Evolutionary conservation across 176 grass and related monocot species (phyloP), one percentile per base, ranked within the genome.

Genomic region (Hyparrhenia diplandra): DNA sequence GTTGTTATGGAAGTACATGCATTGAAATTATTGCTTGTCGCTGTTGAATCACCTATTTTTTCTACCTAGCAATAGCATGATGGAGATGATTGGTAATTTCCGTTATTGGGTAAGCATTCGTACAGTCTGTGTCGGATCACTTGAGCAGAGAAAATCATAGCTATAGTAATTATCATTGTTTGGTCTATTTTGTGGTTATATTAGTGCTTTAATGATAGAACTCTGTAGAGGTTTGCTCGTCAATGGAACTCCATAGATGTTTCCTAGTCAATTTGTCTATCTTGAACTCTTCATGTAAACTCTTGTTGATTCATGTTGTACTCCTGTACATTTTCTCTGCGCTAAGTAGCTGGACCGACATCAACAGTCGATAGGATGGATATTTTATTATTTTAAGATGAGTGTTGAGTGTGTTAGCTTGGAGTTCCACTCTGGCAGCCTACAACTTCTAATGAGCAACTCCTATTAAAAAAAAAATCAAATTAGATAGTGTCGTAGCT

Each of bases 401-500:
- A 17, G 18, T 66, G 45, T 36, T 51, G 4, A 57, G 54, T 84
- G 39, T 71, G 78, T 64, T 65, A 67, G 17, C 61, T 14, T 39
- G 2, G 36, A 42, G 5, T 24, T 46, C 46, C 20, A 55, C 69
- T 43, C 54, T 76, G 52, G 12, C 4, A 64, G 62, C 32, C 32
- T 76, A 23, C 23, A 73, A 54, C 28, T 20, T 18, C 27, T 77
- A 20, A 36, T 83, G 67, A 43, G n/a, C 28, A 70, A 30, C 76
- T 83, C 54, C 1, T 58, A 59, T 69, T 58, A 21, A 77, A 76
- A 82, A 63, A 9, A 12, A n/a, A n/a, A n/a, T 14, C 49, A 10
- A 51, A 68, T 49, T 71, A 67, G 57, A 42, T 70, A 52, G 17
- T 75, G n/a, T 5, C 36, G 25, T 73, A 73, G 35, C 57, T 81